Evolutionary conservation across 139 green algal genomes (phyloP), one percentile per base, ranked within the genome.

Genomic region (Coccomyxa sp.): DNA sequence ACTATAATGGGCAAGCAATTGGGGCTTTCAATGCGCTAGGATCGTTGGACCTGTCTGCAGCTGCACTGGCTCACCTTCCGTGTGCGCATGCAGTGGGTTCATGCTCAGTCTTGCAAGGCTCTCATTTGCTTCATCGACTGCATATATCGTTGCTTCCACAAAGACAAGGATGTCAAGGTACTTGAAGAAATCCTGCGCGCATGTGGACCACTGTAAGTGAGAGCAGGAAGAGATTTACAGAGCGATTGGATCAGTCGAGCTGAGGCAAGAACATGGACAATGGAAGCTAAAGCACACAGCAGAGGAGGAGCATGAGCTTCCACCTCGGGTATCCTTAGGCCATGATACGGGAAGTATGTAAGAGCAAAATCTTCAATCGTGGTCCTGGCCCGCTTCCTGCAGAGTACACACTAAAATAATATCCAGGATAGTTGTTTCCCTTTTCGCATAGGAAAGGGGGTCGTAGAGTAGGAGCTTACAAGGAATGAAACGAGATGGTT

Each of bases 81-180:
- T 37, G 18, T 38, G 64, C 35, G 64, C 64, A 22, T 71, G 64
- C 24, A 34, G 35, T 34, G 14, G n/a, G 33, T 36, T 31, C 7
- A 71, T 22, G 64, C n/a, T 29, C 18, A 36, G 64, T 29, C n/a
- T 71, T 22, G 39, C 64, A 33, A 44, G 33, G 9, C 31, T 7
- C 82, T 92, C 87, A 75, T 95, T 95, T 35, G 90, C 86, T 35
- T 94, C 91, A 55, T 95, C 91, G 55, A 92, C 85, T 74, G 91
- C 84, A 79, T 95, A 95, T 18, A 95, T 90, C 31, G 78, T 88
- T 0, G 81, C 88, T 73, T 95, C 91, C 2, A 94, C 84, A 78
- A 83, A 95, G 7, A 93, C 79, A 36, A 95, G 78, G 2, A 91
- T 78, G 39, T 94, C 90, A 35, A 91, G 83, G 74, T 83, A 87